Base-by-base conservation (phyloP, 2,329 filamentous ascomycete genomes). In the Penicillium nordicum region DNA sequence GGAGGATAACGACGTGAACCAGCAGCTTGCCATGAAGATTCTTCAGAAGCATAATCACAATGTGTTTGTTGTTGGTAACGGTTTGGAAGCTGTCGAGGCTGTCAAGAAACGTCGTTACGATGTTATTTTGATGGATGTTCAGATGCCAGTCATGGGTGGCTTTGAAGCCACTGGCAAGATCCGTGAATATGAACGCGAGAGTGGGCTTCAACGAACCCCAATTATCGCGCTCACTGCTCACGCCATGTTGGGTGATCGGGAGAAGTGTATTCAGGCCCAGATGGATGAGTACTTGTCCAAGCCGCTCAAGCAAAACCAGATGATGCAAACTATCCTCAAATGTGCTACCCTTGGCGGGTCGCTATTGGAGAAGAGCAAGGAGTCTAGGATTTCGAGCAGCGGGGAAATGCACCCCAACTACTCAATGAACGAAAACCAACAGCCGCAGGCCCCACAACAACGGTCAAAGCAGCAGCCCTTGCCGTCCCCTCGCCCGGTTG, bases 251-350 rank as follows among this genome's bases (percentile, higher is more conserved):
- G 94, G 94, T 63, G 94, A 99, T 70, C 86, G 94, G 48, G 94
- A 99, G 74, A 96, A 96, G 80, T 99, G 94, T 74, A 95, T 99
- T 59, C 91, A 96, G 72, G 94, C 93, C 10, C 92, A 97, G 78
- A 99, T 99, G 94, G 94, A 99, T 73, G 94, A 99, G 74, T 99
- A 99, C 71, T 80, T 99, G 41, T 96, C 93, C 18, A 99, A 99
- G 73, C 93, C 93, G 27, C 80, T 97, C 59, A 95, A 97, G 75
- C 93, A 96, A 71, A 97, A 96, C 72, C 91, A 96, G 73, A 87
- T 97, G 69, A 97, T 97, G 69, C 93, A 97, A 78, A 97, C 92
- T 1, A 97, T 99, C 58, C 84, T 97, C 62, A 96, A 97, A 74
- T 97, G 93, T 72, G 93, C 92, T 12, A 97, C 94, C 5, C 86